These are phyloP conservation scores for Incumbomyces delicatus DNA, from an alignment of 2,329 filamentous ascomycete genomes.

Conservation along the genomic window DNA sequence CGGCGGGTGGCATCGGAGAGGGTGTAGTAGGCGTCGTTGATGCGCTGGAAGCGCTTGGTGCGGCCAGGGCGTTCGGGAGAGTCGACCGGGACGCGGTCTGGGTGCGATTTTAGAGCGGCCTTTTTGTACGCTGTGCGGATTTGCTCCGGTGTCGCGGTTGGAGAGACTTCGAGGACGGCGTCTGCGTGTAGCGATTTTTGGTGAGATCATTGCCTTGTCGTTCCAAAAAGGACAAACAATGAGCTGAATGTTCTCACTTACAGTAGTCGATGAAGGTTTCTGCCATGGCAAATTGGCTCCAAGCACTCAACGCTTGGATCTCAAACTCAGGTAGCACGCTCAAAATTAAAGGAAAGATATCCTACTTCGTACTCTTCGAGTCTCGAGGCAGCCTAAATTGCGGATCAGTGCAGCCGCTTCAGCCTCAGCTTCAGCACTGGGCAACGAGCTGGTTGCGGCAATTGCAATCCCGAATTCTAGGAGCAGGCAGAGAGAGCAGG, in stretches of 20 bases:
- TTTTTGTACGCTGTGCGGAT: slow-evolving; percentile 93
- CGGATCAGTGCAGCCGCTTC: too few species aligned
- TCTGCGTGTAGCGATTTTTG: slow-evolving; percentile 10
- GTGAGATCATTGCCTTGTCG: too few species aligned
- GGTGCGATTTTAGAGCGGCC: slow-evolving; percentile 83
- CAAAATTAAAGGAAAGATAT: background rate
- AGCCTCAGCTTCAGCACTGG: too few species aligned
- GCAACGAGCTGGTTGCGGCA: too few species aligned
- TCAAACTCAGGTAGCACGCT: background rate
- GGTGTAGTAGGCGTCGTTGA: slow-evolving; percentile 89
- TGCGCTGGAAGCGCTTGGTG: slow-evolving; percentile 80
- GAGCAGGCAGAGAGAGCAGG: too few species aligned
- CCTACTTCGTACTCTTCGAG: too few species aligned
- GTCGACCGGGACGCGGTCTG: slow-evolving; percentile 75
- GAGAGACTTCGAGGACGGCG: slow-evolving; percentile 57
- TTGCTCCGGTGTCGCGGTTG: slow-evolving; percentile 68
- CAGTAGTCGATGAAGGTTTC: slow-evolving; percentile 20
- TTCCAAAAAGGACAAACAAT: too few species aligned
- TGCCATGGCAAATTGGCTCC: slow-evolving; percentile 13
- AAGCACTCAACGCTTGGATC: background rate
- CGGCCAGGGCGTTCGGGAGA: slow-evolving; percentile 72
- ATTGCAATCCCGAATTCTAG: too few species aligned
- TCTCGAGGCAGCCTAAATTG: too few species aligned
- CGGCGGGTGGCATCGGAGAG: slow-evolving; percentile 70
- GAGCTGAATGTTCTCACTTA: too few species aligned